A percentile compares a stretch with the other conserved stretches of the same genome.
phyloP scores from a whole-genome alignment of 2,329 filamentous ascomycete genomes.

The Epichloe glyceriae region DNA sequence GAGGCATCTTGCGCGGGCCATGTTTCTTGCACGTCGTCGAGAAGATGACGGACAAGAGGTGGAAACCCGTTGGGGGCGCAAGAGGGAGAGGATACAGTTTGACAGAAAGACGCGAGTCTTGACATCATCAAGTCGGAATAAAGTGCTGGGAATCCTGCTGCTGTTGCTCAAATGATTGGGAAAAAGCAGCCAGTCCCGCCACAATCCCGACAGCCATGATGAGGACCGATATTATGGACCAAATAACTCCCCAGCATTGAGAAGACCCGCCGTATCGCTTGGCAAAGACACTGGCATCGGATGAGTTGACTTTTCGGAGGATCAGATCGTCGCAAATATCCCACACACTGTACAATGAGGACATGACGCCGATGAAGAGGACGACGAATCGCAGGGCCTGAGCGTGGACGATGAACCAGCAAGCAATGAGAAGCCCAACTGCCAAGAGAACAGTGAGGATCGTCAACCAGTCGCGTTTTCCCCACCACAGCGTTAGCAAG shows the following conservation, averaged over 20 bases:
- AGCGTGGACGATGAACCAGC: constrained; percentile 70
- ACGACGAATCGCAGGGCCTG: constrained; percentile 62
- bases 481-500: constrained; percentile 72
- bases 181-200: constrained; percentile 66
- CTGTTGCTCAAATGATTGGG: constrained; percentile 55
- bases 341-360: constrained; percentile 68
- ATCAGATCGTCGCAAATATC: constrained; percentile 79
- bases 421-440: constrained; percentile 56
- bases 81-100: too few relatives aligned
- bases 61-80: too few relatives aligned
- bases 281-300: constrained; percentile 68
- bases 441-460: constrained; percentile 57
- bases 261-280: constrained; percentile 67
- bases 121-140: constrained; percentile 32
- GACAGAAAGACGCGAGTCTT: neutral
- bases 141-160: constrained; percentile 56
- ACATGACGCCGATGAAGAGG: constrained; percentile 75
- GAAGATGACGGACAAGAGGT: too few relatives aligned
- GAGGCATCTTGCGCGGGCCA: too few relatives aligned
- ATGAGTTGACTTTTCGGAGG: constrained; percentile 65
- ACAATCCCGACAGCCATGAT: constrained; percentile 65
- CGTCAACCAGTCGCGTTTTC: constrained; percentile 64
- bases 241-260: constrained; percentile 70
- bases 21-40: too few relatives aligned
- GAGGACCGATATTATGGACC: constrained; percentile 57